These are phyloP conservation scores for Cystobasidium sp. DNA, from an alignment of 1,284 basidiomycete species.

Conservation along the genomic window DNA sequence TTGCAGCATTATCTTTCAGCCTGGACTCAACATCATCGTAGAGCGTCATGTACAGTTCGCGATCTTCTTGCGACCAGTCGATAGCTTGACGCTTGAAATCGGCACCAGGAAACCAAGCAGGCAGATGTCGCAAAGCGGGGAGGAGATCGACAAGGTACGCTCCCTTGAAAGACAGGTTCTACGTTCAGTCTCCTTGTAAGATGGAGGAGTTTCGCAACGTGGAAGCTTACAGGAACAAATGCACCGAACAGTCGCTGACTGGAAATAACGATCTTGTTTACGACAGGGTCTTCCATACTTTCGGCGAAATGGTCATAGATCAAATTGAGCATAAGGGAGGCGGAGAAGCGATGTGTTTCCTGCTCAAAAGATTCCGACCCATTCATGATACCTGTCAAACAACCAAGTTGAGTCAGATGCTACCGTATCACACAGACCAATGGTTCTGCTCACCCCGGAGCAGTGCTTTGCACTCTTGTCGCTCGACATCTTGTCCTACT, in stretches of 20 bases:
- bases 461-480: slow-evolving; percentile 16
- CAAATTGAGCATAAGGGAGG: slow-evolving; percentile 15
- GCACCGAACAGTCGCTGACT: slow-evolving; percentile 13
- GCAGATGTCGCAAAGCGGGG: background rate
- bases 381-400: background rate
- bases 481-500: slow-evolving; percentile 7
- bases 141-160: slow-evolving; percentile 19
- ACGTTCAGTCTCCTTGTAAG: background rate
- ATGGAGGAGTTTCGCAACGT: background rate
- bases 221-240: background rate
- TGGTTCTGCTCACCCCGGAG: background rate
- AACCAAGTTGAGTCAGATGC: background rate
- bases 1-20: slow-evolving; percentile 1
- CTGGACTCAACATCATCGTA: slow-evolving; percentile 9
- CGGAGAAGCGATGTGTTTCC: slow-evolving; percentile 20
- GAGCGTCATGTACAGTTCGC: slow-evolving; percentile 9
- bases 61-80: slow-evolving; percentile 6
- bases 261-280: slow-evolving; percentile 12
- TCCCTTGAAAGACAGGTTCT: background rate
- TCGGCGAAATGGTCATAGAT: slow-evolving; percentile 17
- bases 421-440: background rate
- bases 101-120: slow-evolving; percentile 22
- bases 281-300: slow-evolving; percentile 17
- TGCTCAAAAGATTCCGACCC: slow-evolving; percentile 11
- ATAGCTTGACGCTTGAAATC: slow-evolving; percentile 8